Evolutionary conservation across 2,329 filamentous ascomycete genomes (phyloP).

Genomic region (Exophiala bonariae): DNA sequence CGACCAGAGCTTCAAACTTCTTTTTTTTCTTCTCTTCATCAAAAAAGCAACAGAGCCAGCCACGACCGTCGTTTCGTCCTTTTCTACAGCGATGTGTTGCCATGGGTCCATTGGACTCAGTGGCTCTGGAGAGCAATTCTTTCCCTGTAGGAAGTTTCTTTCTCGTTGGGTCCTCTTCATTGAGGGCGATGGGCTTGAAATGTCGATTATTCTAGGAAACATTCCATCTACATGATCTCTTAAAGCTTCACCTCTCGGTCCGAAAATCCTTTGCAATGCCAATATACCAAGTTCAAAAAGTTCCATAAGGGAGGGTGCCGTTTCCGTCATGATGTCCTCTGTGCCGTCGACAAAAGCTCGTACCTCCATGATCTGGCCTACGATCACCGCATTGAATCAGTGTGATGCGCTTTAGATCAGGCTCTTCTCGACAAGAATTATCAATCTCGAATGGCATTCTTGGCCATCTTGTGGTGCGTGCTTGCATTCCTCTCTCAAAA

Average conservation of each 20-base stretch:
- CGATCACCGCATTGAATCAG: not conserved
- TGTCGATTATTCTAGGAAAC: constrained; percentile 72
- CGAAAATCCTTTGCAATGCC: no score
- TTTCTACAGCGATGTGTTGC: constrained; percentile 66
- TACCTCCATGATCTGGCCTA: not conserved
- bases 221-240: no score
- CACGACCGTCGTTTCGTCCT: constrained; percentile 65
- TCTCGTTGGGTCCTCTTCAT: constrained; percentile 68
- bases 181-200: constrained; percentile 70
- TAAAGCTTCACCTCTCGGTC: no score
- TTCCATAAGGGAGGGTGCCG: no score
- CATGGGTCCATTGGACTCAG: constrained; percentile 57
- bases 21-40: constrained; percentile 26
- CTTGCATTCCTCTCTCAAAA: constrained; percentile 12
- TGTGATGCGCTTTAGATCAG: constrained; percentile 3
- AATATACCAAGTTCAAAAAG: no score
- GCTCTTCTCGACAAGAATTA: not conserved
- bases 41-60: constrained; percentile 44
- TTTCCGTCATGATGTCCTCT: no score
- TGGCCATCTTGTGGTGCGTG: constrained; percentile 19
- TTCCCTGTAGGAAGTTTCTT: constrained; percentile 68
- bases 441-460: constrained; percentile 11
- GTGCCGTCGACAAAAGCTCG: not conserved
- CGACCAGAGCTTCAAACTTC: constrained; percentile 5
- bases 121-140: constrained; percentile 63